Percentiles rank a stretch among this genome's conserved stretches.
These are phyloP conservation scores for Aspergillus sojae DNA, from an alignment of 2,329 filamentous ascomycete genomes.

Conservation along the genomic window DNA sequence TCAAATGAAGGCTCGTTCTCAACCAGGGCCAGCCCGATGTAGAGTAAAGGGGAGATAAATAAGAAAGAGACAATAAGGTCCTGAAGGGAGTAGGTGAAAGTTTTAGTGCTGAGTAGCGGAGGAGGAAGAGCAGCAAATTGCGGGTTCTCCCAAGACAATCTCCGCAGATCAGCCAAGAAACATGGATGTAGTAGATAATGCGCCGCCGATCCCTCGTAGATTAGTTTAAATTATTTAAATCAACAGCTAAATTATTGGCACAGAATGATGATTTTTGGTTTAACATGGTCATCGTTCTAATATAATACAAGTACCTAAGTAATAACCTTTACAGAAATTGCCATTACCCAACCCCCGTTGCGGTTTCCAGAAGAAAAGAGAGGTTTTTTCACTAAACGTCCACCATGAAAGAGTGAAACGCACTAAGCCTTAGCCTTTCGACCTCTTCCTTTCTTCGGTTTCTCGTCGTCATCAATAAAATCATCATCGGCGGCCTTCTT, in stretches of 20 bases:
- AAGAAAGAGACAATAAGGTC: not conserved
- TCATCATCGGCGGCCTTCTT: constrained; percentile 47
- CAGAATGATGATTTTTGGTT: not conserved
- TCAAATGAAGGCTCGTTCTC: constrained; percentile 15
- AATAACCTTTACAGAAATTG: not conserved
- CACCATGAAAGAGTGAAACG: not conserved
- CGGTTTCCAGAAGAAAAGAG: not conserved
- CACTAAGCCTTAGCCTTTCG: constrained; percentile 33
- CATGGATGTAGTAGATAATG: not conserved
- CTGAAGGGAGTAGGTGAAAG: constrained; percentile 2
- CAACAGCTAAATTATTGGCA: not conserved
- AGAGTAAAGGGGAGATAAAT: constrained; percentile 7
- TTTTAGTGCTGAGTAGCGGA: constrained; percentile 5
- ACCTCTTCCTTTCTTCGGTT: constrained; percentile 55
- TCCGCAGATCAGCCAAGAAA: constrained; percentile 21
- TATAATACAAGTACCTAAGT: not conserved
- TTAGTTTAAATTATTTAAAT: not conserved
- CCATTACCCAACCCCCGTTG: not conserved
- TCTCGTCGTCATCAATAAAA: constrained; percentile 44
- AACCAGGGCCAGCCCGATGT: constrained; percentile 40
- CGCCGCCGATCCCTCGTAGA: constrained; percentile 3
- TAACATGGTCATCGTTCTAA: not conserved
- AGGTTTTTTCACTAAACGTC: not conserved
- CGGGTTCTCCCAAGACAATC: constrained; percentile 3
- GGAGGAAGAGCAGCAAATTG: constrained; percentile 11